phyloP scores from a whole-genome alignment of 768 basidiomycete species.

The Hygrocybe punicea region DNA sequence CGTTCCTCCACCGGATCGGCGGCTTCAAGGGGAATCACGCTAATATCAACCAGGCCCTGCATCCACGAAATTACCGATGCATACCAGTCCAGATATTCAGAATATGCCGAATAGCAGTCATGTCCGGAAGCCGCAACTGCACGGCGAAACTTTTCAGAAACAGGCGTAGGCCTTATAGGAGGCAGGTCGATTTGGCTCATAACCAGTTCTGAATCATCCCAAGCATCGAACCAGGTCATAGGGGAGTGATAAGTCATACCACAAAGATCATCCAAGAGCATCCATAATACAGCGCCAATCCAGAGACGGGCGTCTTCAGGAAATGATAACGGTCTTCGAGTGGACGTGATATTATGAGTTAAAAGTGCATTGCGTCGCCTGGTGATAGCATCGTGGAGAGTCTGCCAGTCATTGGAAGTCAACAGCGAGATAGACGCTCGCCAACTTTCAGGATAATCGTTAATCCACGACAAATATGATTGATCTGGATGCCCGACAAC shows the following conservation, averaged over 20 bases:
- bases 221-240: background rate
- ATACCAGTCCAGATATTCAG: background rate
- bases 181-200: background rate
- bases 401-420: background rate
- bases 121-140: background rate
- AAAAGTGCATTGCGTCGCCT: background rate
- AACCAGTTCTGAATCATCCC: background rate
- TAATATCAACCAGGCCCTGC: background rate
- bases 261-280: background rate
- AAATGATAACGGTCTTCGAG: background rate
- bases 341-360: background rate
- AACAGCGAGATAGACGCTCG: background rate
- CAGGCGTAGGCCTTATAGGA: background rate
- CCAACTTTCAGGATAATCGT: background rate
- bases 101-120: background rate
- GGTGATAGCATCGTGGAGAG: background rate
- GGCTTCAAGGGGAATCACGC: background rate
- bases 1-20: conserved; percentile 1
- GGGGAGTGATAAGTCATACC: background rate
- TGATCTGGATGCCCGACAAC: background rate
- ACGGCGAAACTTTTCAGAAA: background rate
- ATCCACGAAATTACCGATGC: background rate
- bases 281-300: background rate
- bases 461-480: background rate
- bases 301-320: background rate